These are phyloP conservation scores for Rugonectria rugulosa DNA, from an alignment of 2,329 filamentous ascomycete species.

Conservation along the genomic window DNA sequence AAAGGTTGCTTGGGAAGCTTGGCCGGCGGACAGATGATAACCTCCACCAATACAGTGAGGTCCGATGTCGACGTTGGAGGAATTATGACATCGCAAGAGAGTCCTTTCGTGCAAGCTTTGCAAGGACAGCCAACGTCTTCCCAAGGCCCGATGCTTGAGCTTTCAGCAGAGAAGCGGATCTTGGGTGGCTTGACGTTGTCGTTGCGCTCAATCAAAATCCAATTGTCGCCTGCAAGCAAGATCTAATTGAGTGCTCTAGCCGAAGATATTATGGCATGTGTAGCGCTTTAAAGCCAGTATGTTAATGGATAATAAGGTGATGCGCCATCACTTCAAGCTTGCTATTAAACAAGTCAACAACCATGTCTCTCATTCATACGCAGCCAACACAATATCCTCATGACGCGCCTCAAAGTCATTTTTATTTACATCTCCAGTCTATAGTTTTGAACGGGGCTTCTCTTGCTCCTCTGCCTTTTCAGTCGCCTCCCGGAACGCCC, in stretches of 20 bases:
- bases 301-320: too few relatives aligned
- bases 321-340: too few relatives aligned
- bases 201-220: slow-evolving; percentile 4
- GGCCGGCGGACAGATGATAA: slow-evolving; percentile 86
- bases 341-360: too few relatives aligned
- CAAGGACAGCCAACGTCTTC: not conserved
- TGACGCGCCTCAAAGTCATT: not conserved
- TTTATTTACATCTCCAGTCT: not conserved
- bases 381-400: too few relatives aligned
- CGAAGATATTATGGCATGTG: too few relatives aligned
- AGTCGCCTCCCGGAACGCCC: slow-evolving; percentile 40
- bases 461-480: too few relatives aligned
- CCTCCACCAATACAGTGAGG: slow-evolving; percentile 12
- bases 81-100: not conserved
- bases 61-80: not conserved
- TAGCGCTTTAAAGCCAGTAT: too few relatives aligned
- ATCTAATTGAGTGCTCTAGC: too few relatives aligned
- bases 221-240: too few relatives aligned
- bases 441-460: not conserved
- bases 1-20: slow-evolving; percentile 86
- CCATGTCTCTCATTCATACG: not conserved
- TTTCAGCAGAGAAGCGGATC: not conserved
- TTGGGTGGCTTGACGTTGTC: slow-evolving; percentile 1
- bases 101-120: not conserved
- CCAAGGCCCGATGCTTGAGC: not conserved